Base-by-base conservation (phyloP, 345 rosid species). In the Passiflora organensis region DNA sequence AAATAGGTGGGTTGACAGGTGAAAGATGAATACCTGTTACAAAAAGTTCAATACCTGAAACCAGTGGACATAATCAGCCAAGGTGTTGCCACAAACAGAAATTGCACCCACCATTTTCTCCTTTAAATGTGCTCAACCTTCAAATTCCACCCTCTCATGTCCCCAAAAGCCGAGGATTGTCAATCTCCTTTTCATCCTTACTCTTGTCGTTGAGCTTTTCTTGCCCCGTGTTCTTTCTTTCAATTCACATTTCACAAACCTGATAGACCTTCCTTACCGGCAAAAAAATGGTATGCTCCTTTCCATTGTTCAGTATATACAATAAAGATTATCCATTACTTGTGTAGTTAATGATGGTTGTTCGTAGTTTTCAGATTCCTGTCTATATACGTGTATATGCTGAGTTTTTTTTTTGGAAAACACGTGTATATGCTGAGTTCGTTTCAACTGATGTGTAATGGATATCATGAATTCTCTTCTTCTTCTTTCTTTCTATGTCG, bases 211-310 rank as follows among this genome's bases (percentile, higher is more conserved):
- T 55, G 17, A 41, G 34, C 3, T 20, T 64, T 20, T 47, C 52
- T 53, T 56, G 38, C 62, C 50, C 42, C 67, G 66, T 54, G 11
- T 21, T 18, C 60, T 19, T 43, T 36, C 25, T 14, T 48, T 13
- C 41, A 13, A 48, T 50, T 23, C 43, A 24, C 45, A 32, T 28
- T 47, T 63, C 53, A 34, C 67, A 22, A 41, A 10, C 12, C 21
- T 48, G 38, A 13, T 18, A 44, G 24, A 16, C 13, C 42, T 24
- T 48, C 50, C 65, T 57, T 64, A 48, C 63, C 58, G 68, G 65
- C 74, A 76, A 28, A 28, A 28, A 72, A 46, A 72, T 72, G 80
- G 76, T 72, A 68, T 11, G 67, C 47, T 55, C 41, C 32, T 22
- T 6, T 10, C 37, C 28, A 21, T 15, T 32, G 0, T 52, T 1